Conservation (phyloP, 1,284 basidiomycete species). For the Agroathelia rolfsii region DNA sequence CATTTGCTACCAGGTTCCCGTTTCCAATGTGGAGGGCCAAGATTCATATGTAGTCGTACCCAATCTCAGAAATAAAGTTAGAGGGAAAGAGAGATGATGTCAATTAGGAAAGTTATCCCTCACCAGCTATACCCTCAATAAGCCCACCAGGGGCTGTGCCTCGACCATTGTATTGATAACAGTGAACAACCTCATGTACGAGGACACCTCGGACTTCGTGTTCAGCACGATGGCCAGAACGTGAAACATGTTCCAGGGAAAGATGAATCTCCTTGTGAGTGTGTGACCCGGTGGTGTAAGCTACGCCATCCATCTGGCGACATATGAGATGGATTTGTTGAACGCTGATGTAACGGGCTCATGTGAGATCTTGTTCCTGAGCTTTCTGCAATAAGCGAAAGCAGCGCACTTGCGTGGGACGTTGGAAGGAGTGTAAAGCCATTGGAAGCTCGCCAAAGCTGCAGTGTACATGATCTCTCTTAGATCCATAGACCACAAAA, state of each 20-base stretch:
- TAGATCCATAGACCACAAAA: no score
- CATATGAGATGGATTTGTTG: slow-evolving; percentile 44
- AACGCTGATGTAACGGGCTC: no score
- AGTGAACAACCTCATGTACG: slow-evolving; percentile 61
- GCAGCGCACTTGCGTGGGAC: no score
- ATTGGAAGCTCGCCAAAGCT: no score
- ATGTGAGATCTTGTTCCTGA: no score
- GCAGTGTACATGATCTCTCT: no score
- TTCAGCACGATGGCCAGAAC: slow-evolving; percentile 31
- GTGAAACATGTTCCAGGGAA: slow-evolving; percentile 49
- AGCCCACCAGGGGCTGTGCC: slow-evolving; percentile 54
- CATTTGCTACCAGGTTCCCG: slow-evolving; percentile 36
- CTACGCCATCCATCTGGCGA: slow-evolving; percentile 56
- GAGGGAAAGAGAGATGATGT: slow-evolving; percentile 5
- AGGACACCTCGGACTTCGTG: slow-evolving; percentile 61
- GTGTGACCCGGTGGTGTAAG: slow-evolving; percentile 46
- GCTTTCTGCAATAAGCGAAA: no score
- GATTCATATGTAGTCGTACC: slow-evolving; percentile 49
- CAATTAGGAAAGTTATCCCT: slow-evolving; percentile 8
- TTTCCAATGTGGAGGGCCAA: slow-evolving; percentile 60
- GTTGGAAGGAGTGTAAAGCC: no score
- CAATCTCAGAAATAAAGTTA: slow-evolving; percentile 36
- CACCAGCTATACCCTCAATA: slow-evolving; percentile 68
- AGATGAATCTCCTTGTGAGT: slow-evolving; percentile 63
- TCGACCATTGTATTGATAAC: slow-evolving; percentile 56